Base-by-base conservation (phyloP, 1,284 basidiomycete genomes). In the Ustilago crameri region DNA sequence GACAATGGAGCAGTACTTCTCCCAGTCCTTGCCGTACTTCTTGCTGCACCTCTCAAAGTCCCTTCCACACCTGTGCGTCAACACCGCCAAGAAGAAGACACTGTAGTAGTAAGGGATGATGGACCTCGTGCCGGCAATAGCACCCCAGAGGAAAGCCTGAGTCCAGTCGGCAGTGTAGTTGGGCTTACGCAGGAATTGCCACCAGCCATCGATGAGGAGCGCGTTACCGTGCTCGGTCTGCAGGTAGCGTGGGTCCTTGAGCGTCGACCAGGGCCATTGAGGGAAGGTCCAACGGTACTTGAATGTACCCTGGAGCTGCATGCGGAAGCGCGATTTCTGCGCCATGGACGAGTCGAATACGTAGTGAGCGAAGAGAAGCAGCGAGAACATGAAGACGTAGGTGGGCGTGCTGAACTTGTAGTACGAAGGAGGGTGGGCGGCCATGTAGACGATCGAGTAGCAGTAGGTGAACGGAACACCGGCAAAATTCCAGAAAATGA, bases 281-380 rank as follows among this genome's bases (percentile, higher is more conserved):
- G 95, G 95, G 90, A 98, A 98, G 0, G 94, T 70, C 85, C 91
- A 78, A 9, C 82, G 91, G 53, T 88, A 88, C 81, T 89, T 91
- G 75, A 92, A 92, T 32, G 93, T 93, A 80, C 93, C 83, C 58
- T 85, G 93, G 41, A 91, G 91, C 84, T 96, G 91, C 91, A 97
- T 95, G 84, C 96, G 95, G 89, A 98, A 98, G 70, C 91, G 90
- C 70, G 93, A 95, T 86, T 98, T 99, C 83, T 99, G 95, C 3
- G 93, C 90, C 93, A 96, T 97, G 9, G 93, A 87, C 14, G 91
- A 91, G 82, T 98, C 95, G 87, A 93, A 98, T 75, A 73, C 50
- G 46, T 50, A 65, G 51, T 80, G 70, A 23, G 52, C 50, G 51
- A 76, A 69, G 38, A 83, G 60, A 18, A 83, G 78, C 40, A 80